A percentile compares a stretch with the other conserved stretches of the same genome.
Conservation (phyloP, 2,329 filamentous ascomycete species). For the Monilinia polystroma region DNA sequence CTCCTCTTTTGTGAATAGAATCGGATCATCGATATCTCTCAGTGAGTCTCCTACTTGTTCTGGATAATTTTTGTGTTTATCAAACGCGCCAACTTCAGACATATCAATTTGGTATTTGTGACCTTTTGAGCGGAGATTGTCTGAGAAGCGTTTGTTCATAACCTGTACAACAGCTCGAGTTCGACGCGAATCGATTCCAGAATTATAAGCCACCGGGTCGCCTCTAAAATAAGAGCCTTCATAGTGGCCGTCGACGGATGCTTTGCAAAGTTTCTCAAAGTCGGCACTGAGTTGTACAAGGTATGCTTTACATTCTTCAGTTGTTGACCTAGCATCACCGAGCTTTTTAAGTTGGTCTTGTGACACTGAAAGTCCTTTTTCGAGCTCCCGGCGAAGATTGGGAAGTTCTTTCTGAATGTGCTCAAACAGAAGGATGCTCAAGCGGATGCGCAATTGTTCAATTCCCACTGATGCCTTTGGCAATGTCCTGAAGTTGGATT, state of each 20-base stretch:
- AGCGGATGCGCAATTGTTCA: conserved; percentile 31
- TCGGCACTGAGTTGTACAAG: conserved; percentile 37
- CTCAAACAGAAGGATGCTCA: conserved; percentile 37
- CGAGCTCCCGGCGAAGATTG: conserved; percentile 32
- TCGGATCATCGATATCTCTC: neutral
- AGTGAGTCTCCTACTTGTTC: neutral
- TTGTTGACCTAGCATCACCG: conserved; percentile 27
- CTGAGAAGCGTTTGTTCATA: neutral
- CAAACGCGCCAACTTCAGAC: neutral
- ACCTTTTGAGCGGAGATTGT: neutral
- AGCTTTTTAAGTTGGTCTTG: conserved; percentile 23
- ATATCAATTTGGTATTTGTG: neutral
- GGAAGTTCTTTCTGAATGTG: conserved; percentile 40
- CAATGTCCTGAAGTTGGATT: conserved; percentile 36
- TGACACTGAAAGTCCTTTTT: conserved; percentile 19
- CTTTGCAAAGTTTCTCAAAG: conserved; percentile 38
- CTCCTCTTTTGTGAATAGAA: conserved; percentile 27
- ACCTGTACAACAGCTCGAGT: neutral
- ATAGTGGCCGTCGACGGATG: conserved; percentile 40
- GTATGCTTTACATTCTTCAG: conserved; percentile 33
- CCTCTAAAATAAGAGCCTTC: conserved; percentile 37
- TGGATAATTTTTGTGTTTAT: neutral
- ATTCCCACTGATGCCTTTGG: conserved; percentile 34
- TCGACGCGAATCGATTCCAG: neutral
- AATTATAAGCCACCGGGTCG: neutral